phyloP scores from a whole-genome alignment of 2,329 filamentous ascomycete genomes.

The Aspergillus tamarii region DNA sequence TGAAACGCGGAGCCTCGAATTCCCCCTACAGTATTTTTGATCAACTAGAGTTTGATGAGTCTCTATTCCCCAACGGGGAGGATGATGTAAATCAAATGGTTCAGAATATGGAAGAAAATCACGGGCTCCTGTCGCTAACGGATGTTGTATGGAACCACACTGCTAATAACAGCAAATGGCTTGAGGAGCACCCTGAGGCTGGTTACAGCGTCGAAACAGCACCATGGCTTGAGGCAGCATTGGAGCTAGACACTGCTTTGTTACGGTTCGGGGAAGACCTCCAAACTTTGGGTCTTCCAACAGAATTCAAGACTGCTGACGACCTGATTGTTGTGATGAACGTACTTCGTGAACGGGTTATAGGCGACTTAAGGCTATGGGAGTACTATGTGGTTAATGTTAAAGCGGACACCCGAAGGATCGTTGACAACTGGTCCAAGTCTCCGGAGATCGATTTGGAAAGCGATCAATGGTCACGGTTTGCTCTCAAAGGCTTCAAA shows the following conservation, averaged over 20 bases:
- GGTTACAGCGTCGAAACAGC: slow-evolving; percentile 94
- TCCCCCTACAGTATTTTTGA: slow-evolving; percentile 97
- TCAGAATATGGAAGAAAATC: slow-evolving; percentile 77
- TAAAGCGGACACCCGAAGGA: slow-evolving; percentile 68
- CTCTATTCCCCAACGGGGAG: slow-evolving; percentile 82
- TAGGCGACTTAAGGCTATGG: slow-evolving; percentile 81
- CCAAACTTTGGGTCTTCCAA: slow-evolving; percentile 72
- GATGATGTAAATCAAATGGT: slow-evolving; percentile 77
- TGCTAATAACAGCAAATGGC: slow-evolving; percentile 91
- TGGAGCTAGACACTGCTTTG: slow-evolving; percentile 80
- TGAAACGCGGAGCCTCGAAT: slow-evolving; percentile 85
- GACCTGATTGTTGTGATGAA: slow-evolving; percentile 84
- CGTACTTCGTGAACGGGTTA: slow-evolving; percentile 77
- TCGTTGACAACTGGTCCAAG: slow-evolving; percentile 71
- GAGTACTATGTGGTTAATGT: slow-evolving; percentile 89
- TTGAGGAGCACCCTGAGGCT: slow-evolving; percentile 90
- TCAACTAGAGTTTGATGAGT: slow-evolving; percentile 82
- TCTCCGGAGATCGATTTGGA: slow-evolving; percentile 33
- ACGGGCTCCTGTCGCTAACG: slow-evolving; percentile 83
- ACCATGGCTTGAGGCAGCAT: slow-evolving; percentile 67
- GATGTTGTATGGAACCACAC: slow-evolving; percentile 99
- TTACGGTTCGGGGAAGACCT: slow-evolving; percentile 65
- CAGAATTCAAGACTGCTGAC: slow-evolving; percentile 67
- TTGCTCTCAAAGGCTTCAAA: slow-evolving; percentile 54
- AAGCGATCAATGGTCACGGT: slow-evolving; percentile 18